Percentiles rank a stretch among this genome's conserved stretches.
phyloP scores from a whole-genome alignment of 306 rosid species.

The Lagenaria siceraria region DNA sequence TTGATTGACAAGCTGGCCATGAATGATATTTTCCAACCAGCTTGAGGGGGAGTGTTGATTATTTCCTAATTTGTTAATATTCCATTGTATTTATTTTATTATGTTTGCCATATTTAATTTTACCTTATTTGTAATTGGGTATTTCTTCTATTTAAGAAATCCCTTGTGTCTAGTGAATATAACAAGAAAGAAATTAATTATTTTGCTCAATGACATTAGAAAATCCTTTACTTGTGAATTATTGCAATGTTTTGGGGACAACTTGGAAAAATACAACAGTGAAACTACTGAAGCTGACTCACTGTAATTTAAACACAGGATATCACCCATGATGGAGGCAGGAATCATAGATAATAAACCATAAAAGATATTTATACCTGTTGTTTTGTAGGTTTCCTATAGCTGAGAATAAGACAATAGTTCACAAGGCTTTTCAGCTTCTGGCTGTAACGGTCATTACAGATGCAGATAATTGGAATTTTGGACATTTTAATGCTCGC shows the following conservation, averaged over 20 bases:
- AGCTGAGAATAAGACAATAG: constrained; percentile 84
- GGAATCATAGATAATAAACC: neutral
- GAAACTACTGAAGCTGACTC: neutral
- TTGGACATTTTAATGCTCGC: constrained; percentile 81
- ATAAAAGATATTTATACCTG: constrained; percentile 38
- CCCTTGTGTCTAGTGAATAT: too few relatives aligned
- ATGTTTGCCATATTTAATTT: too few relatives aligned
- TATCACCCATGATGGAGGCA: neutral
- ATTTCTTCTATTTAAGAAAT: too few relatives aligned
- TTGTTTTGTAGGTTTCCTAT: constrained; percentile 85
- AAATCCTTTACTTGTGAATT: too few relatives aligned
- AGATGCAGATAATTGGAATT: constrained; percentile 93
- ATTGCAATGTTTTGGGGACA: neutral
- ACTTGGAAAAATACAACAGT: neutral
- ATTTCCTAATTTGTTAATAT: too few relatives aligned
- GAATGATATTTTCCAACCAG: too few relatives aligned
- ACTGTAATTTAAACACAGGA: neutral
- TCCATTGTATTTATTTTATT: too few relatives aligned
- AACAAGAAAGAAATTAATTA: too few relatives aligned
- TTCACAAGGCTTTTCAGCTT: constrained; percentile 89
- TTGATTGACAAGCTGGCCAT: too few relatives aligned
- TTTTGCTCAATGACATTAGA: too few relatives aligned
- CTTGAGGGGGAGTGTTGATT: too few relatives aligned
- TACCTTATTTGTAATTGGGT: too few relatives aligned
- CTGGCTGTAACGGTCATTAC: constrained; percentile 97